These are phyloP conservation scores for Plantago coronopus DNA, from an alignment of 305 asterid species.

Conservation along the genomic window DNA sequence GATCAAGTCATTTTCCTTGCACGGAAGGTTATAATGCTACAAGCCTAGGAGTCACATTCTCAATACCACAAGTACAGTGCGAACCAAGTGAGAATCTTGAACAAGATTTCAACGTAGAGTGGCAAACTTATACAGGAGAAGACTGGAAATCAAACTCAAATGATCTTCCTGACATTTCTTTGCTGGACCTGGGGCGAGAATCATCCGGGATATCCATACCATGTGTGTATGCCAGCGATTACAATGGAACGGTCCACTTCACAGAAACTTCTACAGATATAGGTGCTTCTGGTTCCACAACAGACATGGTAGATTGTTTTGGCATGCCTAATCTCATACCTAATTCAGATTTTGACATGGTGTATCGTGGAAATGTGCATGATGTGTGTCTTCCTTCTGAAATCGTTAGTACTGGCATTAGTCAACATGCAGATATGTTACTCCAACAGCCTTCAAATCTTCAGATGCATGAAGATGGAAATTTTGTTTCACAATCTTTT, in stretches of 20 bases:
- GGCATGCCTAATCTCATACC: constrained; percentile 23
- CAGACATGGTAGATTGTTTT: constrained; percentile 26
- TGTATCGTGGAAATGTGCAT: constrained; percentile 36
- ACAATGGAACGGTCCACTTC: constrained; percentile 37
- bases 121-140: constrained; percentile 49
- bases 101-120: constrained; percentile 47
- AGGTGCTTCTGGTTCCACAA: constrained; percentile 25
- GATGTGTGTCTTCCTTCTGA: constrained; percentile 44
- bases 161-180: constrained; percentile 58
- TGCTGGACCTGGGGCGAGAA: constrained; percentile 57
- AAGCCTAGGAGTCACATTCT: constrained; percentile 40
- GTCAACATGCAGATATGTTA: constrained; percentile 20
- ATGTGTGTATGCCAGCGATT: constrained; percentile 37
- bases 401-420: constrained; percentile 23
- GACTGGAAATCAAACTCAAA: constrained; percentile 64
- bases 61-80: constrained; percentile 41
- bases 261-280: constrained; percentile 22
- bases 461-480: constrained; percentile 39
- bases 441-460: constrained; percentile 24
- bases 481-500: constrained; percentile 44
- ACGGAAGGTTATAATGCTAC: constrained; percentile 43
- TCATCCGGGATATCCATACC: constrained; percentile 47
- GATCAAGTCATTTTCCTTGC: constrained; percentile 35
- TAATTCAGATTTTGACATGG: constrained; percentile 20
- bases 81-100: constrained; percentile 47